Evolutionary conservation across 805 yeast genomes (phyloP), one percentile per base, ranked within the genome.

Genomic region (Candida anglica): DNA sequence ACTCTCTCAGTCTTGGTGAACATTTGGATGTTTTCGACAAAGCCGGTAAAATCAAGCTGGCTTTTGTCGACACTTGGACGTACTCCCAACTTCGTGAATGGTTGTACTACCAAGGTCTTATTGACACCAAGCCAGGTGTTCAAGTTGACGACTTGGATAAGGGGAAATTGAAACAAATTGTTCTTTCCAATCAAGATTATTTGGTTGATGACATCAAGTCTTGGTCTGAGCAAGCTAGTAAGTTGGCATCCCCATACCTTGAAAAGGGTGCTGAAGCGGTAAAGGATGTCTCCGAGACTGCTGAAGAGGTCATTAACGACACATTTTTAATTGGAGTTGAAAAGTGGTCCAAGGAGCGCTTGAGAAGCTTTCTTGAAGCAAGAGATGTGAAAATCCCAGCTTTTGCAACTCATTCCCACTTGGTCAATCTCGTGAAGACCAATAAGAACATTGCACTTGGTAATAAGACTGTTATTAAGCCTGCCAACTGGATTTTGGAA

Each of bases 31-130:
- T 67, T 3, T 60, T 60, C 33, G 70, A 69, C 37, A 60, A 58
- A 32, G 49, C 59, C 10, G 70, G 69, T 13, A 37, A 56, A 19
- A 45, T 70, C 38, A 68, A 63, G 42, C 69, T 66, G 23, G 64
- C 63, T 24, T 56, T 71, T 15, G 69, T 76, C 49, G 63, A 73
- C 38, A 54, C 63, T 13, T 77, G 82, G 82, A 54, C 75, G 3
- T 62, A 71, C 17, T 60, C 69, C 4, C 83, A 79, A 45, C 53
- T 80, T 38, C 59, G 66, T 44, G 71, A 69, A 39, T 80, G 84
- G 76, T 53, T 81, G 21, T 53, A 62, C 35, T 49, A 59, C 26
- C 76, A 73, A 46, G 58, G 52, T 5, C 17, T 50, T 11, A 39
- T 51, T 23, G 44, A 41, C 34, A 37, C 43, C 27, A 46, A 46